Base-by-base conservation (phyloP, 768 basidiomycete genomes). In the Lentinus tigrinus region DNA sequence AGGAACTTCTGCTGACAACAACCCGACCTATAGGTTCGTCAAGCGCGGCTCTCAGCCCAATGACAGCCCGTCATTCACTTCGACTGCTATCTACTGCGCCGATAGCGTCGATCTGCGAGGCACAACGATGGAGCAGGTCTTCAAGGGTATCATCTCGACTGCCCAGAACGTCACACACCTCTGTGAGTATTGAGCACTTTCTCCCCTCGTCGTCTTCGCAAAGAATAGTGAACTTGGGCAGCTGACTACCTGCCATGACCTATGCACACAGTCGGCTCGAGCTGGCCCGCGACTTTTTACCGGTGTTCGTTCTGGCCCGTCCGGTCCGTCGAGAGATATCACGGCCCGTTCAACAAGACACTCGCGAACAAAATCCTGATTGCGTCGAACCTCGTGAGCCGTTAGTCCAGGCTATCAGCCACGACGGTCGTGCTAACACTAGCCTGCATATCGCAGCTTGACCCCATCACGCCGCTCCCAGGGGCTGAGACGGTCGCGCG, bases 331-430 rank as follows among this genome's bases (percentile, higher is more conserved):
- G 62, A 63, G 38, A 36, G 62, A 14, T 61, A 39, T 40, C 36
- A 47, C 16, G 60, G 60, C 28, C 60, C 62, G 28, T 61, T 54
- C 37, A 63, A 63, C 42, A n/a, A 38, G 28, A 56, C 58, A 21
- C 47, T 63, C 21, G 38, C 36, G 24, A 56, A 61, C 28, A 31
- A 24, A 16, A 57, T 61, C 19, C 50, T 63, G 19, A 43, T 63
- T 6, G 31, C 57, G 28, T 47, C 48, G 27, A 63, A 63, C 42
- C 21, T 44, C 21, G 62, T 54, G 7, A 16, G 60, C n/a, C n/a
- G n/a, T n/a, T n/a, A n/a, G n/a, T n/a, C n/a, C n/a, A n/a, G n/a
- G n/a, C n/a, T 62, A 39, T 46, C 51, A 14, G 19, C 38, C 31
- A 19, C 27, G 28, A 10, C 14, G 8, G 17, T 21, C 17, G 9